A percentile compares a stretch with the other conserved stretches of the same genome.
Conservation (phyloP, 768 basidiomycete species). For the Phaffia tasmanica region DNA sequence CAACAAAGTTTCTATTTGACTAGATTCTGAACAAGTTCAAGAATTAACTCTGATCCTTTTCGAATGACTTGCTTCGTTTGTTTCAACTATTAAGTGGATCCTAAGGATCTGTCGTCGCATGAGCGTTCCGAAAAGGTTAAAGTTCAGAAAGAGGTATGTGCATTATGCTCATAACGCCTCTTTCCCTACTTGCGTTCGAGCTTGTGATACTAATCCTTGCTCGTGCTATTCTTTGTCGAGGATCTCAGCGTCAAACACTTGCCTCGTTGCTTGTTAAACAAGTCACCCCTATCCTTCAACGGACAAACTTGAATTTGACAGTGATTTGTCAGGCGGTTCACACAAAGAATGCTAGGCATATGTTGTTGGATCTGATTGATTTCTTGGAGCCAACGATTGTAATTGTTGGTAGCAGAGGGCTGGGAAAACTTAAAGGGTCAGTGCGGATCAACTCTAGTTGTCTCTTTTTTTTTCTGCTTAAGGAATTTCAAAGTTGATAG, state of each 20-base stretch:
- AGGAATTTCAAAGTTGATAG: background rate
- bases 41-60: background rate
- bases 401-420: conserved; percentile 87
- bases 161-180: background rate
- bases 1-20: conserved; percentile 30
- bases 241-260: conserved; percentile 64
- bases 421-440: conserved; percentile 77
- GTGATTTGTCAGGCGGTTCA: conserved; percentile 93
- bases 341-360: conserved; percentile 85
- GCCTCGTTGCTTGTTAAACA: conserved; percentile 82
- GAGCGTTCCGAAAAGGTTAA: conserved; percentile 70
- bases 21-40: background rate
- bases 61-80: conserved; percentile 4
- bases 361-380: conserved; percentile 78
- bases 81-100: conserved; percentile 58
- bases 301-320: conserved; percentile 75
- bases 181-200: background rate
- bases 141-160: conserved; percentile 76
- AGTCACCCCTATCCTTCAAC: conserved; percentile 75
- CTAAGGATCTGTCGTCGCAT: conserved; percentile 46
- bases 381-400: conserved; percentile 77
- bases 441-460: conserved; percentile 28
- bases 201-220: background rate
- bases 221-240: background rate
- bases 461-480: conserved; percentile 8